Conservation (phyloP, 441 rosid species). For the Erodium trifolium region DNA sequence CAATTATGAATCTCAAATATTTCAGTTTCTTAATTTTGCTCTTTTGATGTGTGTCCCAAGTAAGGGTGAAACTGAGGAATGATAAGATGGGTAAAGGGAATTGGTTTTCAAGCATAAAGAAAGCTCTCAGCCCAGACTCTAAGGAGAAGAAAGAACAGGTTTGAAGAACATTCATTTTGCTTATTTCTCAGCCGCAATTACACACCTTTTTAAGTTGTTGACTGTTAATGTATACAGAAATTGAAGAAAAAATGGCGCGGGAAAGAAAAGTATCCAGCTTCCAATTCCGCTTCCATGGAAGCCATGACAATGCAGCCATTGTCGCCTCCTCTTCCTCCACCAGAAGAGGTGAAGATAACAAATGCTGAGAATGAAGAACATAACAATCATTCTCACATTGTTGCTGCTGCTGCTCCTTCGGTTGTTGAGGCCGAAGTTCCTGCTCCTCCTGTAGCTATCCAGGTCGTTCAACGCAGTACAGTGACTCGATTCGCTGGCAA, state of each 20-base stretch:
- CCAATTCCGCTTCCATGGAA: conserved; percentile 31
- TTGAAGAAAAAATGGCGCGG: conserved; percentile 49
- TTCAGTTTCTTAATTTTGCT: not conserved
- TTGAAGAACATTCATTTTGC: conserved; percentile 5
- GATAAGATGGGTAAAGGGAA: conserved; percentile 59
- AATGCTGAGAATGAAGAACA: conserved; percentile 38
- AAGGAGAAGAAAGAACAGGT: conserved; percentile 63
- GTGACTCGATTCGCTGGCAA: conserved; percentile 45
- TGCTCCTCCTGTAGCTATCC: conserved; percentile 35
- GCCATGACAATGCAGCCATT: conserved; percentile 25
- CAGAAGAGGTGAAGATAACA: conserved; percentile 41
- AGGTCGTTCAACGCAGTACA: conserved; percentile 30
- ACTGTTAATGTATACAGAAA: conserved; percentile 29
- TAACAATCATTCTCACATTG: conserved; percentile 26
- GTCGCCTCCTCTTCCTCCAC: conserved; percentile 29
- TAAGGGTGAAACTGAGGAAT: conserved; percentile 28
- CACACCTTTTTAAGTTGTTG: not conserved
- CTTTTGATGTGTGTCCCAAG: conserved; percentile 13
- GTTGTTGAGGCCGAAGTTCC: conserved; percentile 22
- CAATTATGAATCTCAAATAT: too few relatives aligned
- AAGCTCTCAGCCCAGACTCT: conserved; percentile 71
- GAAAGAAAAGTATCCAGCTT: conserved; percentile 36
- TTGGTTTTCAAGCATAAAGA: conserved; percentile 84
- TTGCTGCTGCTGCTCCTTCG: conserved; percentile 28
- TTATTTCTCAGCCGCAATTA: not conserved